These are phyloP conservation scores for Phytophthora pistaciae DNA, from an alignment of 352 stramenopile genomes.

Conservation along the genomic window DNA sequence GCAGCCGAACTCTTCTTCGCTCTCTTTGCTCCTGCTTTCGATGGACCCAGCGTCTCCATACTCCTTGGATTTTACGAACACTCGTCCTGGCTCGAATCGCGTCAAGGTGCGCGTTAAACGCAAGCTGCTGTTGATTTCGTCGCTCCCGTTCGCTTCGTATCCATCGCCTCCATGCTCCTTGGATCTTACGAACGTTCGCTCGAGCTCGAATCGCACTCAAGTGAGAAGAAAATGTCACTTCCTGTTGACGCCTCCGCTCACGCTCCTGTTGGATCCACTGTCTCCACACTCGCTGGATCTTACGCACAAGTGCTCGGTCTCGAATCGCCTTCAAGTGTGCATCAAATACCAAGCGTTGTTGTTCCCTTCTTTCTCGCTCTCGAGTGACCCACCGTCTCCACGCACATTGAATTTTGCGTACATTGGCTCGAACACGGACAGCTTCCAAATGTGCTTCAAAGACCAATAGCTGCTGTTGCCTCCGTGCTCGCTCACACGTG, in stretches of 20 bases:
- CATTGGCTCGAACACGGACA: constrained; percentile 9
- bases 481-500: constrained; percentile 3
- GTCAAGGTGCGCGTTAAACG: constrained; percentile 3
- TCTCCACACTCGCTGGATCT: constrained; percentile 28
- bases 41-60: neutral
- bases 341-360: constrained; percentile 8
- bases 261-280: constrained; percentile 3
- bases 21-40: constrained; percentile 3
- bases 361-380: constrained; percentile 2
- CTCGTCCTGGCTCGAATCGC: neutral
- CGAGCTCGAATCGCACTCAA: constrained; percentile 11
- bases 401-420: constrained; percentile 31
- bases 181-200: constrained; percentile 14
- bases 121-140: constrained; percentile 3
- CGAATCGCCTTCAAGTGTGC: constrained; percentile 12
- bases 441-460: constrained; percentile 10
- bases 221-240: neutral
- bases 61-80: constrained; percentile 15
- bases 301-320: constrained; percentile 15
- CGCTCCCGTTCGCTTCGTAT: neutral
- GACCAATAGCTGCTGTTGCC: neutral
- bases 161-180: constrained; percentile 20
- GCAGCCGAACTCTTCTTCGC: constrained; percentile 3
- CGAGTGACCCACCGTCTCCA: constrained; percentile 28
- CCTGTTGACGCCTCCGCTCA: constrained; percentile 11